A percentile compares a stretch with the other conserved stretches of the same genome.
Evolutionary conservation across 176 grass and related monocot genomes (phyloP).

Genomic region (Aechmea fasciata): DNA sequence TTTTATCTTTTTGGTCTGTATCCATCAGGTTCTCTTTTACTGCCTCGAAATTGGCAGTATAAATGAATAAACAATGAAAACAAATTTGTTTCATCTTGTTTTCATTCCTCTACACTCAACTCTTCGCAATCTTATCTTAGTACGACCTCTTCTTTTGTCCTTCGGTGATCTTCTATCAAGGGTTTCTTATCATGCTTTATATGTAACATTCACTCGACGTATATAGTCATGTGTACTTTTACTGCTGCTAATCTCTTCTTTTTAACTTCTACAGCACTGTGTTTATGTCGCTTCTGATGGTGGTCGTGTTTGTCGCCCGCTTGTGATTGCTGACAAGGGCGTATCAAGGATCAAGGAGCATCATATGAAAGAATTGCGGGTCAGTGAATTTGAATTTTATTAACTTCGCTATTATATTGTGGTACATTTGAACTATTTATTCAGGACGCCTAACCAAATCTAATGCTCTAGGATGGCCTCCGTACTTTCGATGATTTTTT

Average conservation of each 20-base stretch:
- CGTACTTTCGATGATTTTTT: constrained; percentile 92
- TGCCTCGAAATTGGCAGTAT: too few species aligned
- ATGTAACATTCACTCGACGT: too few species aligned
- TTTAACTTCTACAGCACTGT: constrained; percentile 48
- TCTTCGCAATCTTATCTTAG: too few species aligned
- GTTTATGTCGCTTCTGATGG: constrained; percentile 91
- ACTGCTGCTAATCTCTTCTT: background rate
- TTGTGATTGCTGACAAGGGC: constrained; percentile 95
- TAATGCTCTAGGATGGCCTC: constrained; percentile 59
- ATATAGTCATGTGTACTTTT: background rate
- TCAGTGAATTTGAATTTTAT: constrained; percentile 28
- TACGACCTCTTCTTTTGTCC: too few species aligned
- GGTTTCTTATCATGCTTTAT: too few species aligned
- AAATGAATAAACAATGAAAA: too few species aligned
- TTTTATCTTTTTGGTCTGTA: too few species aligned
- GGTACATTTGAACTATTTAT: constrained; percentile 17
- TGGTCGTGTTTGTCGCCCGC: constrained; percentile 88
- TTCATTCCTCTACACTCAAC: too few species aligned
- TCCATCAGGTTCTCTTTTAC: too few species aligned
- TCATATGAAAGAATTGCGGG: constrained; percentile 88
- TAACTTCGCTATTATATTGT: constrained; percentile 19
- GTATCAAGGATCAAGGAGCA: constrained; percentile 72
- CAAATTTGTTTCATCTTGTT: too few species aligned
- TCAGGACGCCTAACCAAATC: constrained; percentile 16
- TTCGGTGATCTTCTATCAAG: too few species aligned